Percentiles rank a stretch among this genome's conserved stretches.
Evolutionary conservation across 1,139 yeast genomes (phyloP).

Genomic region (Debaryomyces udenii): DNA sequence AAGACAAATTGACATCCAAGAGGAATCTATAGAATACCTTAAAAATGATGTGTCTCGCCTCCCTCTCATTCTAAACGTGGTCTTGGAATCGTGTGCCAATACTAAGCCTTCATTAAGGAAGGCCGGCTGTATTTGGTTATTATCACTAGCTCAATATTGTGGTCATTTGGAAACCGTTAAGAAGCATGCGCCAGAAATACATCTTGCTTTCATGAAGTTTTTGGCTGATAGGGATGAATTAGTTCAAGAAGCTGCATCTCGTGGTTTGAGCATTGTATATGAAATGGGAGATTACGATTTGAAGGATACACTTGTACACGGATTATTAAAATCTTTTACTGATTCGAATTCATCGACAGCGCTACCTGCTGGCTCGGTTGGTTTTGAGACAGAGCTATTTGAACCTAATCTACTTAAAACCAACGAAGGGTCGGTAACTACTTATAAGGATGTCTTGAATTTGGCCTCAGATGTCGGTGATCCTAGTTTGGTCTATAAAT

Average conservation of each 20-base stretch:
- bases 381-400: slow-evolving; percentile 80
- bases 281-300: slow-evolving; percentile 73
- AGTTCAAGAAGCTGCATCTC: slow-evolving; percentile 87
- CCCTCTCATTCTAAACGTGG: slow-evolving; percentile 42
- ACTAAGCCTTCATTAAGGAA: slow-evolving; percentile 76
- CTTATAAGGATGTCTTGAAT: slow-evolving; percentile 81
- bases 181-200: slow-evolving; percentile 58
- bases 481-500: slow-evolving; percentile 89
- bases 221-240: slow-evolving; percentile 80
- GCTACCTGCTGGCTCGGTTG: slow-evolving; percentile 67
- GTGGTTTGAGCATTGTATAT: slow-evolving; percentile 82
- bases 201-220: slow-evolving; percentile 71
- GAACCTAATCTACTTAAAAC: slow-evolving; percentile 81
- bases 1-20: slow-evolving; percentile 55
- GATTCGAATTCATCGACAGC: slow-evolving; percentile 58
- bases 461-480: slow-evolving; percentile 95
- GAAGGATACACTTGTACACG: slow-evolving; percentile 73
- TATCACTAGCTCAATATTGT: slow-evolving; percentile 78
- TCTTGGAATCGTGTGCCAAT: slow-evolving; percentile 56
- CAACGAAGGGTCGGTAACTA: slow-evolving; percentile 83
- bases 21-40: slow-evolving; percentile 22
- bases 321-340: slow-evolving; percentile 78
- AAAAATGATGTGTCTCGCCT: slow-evolving; percentile 29
- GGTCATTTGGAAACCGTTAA: slow-evolving; percentile 50
- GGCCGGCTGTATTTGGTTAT: slow-evolving; percentile 84